A percentile compares a stretch with the other conserved stretches of the same genome.
Evolutionary conservation across 2,329 filamentous ascomycete species (phyloP).

Genomic region (Fusarium falciforme): DNA sequence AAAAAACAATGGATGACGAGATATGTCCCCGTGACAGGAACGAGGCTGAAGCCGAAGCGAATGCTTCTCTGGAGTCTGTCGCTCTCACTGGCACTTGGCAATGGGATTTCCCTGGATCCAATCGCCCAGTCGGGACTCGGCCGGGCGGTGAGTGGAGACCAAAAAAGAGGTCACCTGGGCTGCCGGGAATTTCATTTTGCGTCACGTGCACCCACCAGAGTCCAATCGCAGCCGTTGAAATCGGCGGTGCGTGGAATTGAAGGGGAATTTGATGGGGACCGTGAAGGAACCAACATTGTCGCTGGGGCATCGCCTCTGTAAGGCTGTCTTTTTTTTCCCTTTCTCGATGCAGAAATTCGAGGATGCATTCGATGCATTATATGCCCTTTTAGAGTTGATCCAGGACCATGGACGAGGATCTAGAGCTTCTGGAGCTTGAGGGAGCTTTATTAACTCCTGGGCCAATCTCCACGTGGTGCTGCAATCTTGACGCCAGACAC

Average conservation of each 20-base stretch:
- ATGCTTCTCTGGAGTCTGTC: constrained; percentile 9
- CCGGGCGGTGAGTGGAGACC: constrained; percentile 43
- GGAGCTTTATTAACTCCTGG: not conserved
- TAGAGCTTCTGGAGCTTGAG: not conserved
- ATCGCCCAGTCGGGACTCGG: constrained; percentile 40
- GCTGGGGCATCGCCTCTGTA: not conserved
- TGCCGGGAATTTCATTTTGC: constrained; percentile 38
- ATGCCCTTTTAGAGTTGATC: not conserved
- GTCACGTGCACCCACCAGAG: constrained; percentile 33
- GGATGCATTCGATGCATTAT: not conserved
- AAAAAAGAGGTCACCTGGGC: constrained; percentile 42
- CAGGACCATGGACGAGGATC: not conserved
- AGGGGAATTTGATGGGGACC: constrained; percentile 2
- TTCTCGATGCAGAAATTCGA: not conserved
- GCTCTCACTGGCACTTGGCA: constrained; percentile 28
- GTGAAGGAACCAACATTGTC: not conserved
- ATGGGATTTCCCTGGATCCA: constrained; percentile 13
- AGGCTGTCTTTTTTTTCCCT: not conserved
- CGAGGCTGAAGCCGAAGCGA: constrained; percentile 34
- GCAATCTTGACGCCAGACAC: not conserved
- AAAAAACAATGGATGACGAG: not conserved
- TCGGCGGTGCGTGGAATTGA: not conserved
- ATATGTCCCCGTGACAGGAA: constrained; percentile 25
- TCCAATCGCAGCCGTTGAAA: constrained; percentile 5
- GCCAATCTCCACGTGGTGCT: not conserved